phyloP scores from a whole-genome alignment of 1,284 basidiomycete species.

The Wallemia ichthyophaga region DNA sequence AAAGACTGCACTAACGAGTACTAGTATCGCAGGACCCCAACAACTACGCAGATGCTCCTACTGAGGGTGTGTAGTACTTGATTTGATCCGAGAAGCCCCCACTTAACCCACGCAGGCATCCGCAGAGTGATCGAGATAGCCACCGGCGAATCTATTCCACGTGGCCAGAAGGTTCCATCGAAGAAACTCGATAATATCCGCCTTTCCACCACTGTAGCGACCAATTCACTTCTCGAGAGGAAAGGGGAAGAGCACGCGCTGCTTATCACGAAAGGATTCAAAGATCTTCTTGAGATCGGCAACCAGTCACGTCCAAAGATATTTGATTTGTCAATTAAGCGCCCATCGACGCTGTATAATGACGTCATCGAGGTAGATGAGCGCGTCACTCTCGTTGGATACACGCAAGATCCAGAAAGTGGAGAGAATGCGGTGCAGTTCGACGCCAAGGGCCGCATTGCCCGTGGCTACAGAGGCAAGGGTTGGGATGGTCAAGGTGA shows the following conservation, averaged over 20 bases:
- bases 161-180: conserved; percentile 36
- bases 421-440: conserved; percentile 45
- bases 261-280: conserved; percentile 72
- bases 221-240: conserved; percentile 78
- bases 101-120: conserved; percentile 24
- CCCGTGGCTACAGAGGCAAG: conserved; percentile 35
- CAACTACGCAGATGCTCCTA: conserved; percentile 80
- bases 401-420: conserved; percentile 56
- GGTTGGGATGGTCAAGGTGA: conserved; percentile 34
- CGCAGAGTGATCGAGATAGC: conserved; percentile 59
- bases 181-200: conserved; percentile 75
- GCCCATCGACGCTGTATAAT: conserved; percentile 47
- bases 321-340: conserved; percentile 19
- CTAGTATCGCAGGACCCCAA: conserved; percentile 52
- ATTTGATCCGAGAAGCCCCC: no score
- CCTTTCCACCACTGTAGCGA: conserved; percentile 79
- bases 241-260: conserved; percentile 75
- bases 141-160: conserved; percentile 31
- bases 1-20: neutral
- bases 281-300: conserved; percentile 62
- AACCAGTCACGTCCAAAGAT: conserved; percentile 56
- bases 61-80: conserved; percentile 20
- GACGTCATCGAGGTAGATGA: conserved; percentile 70
- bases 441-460: conserved; percentile 32
- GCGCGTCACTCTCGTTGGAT: conserved; percentile 74